These are phyloP conservation scores for Termitomyces heimii DNA, from an alignment of 768 basidiomycete genomes.

Conservation along the genomic window DNA sequence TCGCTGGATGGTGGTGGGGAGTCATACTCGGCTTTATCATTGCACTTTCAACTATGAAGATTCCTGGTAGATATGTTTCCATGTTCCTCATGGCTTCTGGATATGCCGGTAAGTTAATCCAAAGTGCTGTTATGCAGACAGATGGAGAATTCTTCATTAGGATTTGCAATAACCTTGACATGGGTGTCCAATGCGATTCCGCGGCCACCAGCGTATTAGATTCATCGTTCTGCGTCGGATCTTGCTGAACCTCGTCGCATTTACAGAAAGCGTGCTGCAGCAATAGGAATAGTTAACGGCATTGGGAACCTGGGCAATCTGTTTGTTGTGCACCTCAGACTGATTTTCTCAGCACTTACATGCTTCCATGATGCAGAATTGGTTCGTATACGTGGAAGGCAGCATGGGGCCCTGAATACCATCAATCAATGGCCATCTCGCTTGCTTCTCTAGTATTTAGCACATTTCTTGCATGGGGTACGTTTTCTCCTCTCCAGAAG, in stretches of 20 bases:
- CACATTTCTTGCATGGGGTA: conserved; percentile 26
- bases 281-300: conserved; percentile 60
- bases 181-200: conserved; percentile 61
- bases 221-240: background rate
- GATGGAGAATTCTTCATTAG: conserved; percentile 13
- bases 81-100: conserved; percentile 62
- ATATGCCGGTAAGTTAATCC: conserved; percentile 27
- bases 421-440: conserved; percentile 53
- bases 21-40: conserved; percentile 59
- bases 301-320: conserved; percentile 49
- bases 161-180: conserved; percentile 43
- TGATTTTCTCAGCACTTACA: background rate
- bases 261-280: conserved; percentile 42
- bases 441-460: conserved; percentile 29
- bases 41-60: conserved; percentile 44
- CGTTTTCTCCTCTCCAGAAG: background rate
- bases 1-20: conserved; percentile 51
- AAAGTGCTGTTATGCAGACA: background rate
- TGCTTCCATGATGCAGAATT: conserved; percentile 29
- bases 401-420: conserved; percentile 57
- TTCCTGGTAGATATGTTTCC: conserved; percentile 52
- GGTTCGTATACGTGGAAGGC: conserved; percentile 59
- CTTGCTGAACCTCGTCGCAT: background rate
- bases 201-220: conserved; percentile 48
- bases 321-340: conserved; percentile 24